Percentiles rank a stretch among this genome's conserved stretches.
Evolutionary conservation across 2,329 filamentous ascomycete genomes (phyloP).

Genomic region (Cladosporium sp.): DNA sequence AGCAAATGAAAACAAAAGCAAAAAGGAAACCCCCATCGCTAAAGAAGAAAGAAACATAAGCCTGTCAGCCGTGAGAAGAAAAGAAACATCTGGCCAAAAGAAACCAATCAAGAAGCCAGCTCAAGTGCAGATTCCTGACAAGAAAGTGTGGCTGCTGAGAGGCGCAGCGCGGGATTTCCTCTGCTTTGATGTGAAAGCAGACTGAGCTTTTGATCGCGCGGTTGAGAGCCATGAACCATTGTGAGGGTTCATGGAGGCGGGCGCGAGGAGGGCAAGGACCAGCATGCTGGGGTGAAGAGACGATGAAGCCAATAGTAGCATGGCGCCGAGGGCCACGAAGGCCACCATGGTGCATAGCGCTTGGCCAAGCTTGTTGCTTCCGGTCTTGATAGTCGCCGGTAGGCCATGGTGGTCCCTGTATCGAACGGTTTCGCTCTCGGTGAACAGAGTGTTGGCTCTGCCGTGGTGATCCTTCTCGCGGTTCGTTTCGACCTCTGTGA

Average conservation of each 20-base stretch:
- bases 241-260: not conserved
- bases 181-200: not conserved
- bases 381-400: not conserved
- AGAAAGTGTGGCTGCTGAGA: no score
- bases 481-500: slow-evolving; percentile 12
- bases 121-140: no score
- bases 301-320: not conserved
- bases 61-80: no score
- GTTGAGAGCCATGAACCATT: not conserved
- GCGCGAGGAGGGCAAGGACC: not conserved
- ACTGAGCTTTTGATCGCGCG: not conserved
- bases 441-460: not conserved
- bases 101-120: no score
- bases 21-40: no score
- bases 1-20: no score
- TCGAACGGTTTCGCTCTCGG: not conserved
- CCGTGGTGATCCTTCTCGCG: slow-evolving; percentile 10
- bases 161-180: no score
- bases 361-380: not conserved
- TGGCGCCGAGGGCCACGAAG: not conserved
- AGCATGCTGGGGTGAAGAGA: not conserved
- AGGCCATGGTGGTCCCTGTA: not conserved
- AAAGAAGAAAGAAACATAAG: no score
- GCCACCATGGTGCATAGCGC: not conserved
- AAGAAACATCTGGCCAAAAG: no score